Conservation (phyloP, 257 asterid species). For the Nicotiana benthamiana region DNA sequence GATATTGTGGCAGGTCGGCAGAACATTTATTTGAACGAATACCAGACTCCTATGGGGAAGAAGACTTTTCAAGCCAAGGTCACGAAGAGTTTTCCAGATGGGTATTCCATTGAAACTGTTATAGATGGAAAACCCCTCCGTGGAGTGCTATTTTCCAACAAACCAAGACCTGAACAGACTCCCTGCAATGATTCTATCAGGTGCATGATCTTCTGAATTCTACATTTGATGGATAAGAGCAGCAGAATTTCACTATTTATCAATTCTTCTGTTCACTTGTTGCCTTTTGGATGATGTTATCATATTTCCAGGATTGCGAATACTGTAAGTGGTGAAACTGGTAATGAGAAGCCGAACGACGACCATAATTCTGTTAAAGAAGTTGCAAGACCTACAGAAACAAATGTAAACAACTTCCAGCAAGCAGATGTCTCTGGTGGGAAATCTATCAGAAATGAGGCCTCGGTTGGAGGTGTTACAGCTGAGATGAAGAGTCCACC, state of each 20-base stretch:
- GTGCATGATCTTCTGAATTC: constrained; percentile 26
- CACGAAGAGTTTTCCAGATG: constrained; percentile 51
- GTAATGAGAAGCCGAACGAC: constrained; percentile 23
- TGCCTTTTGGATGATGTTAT: constrained; percentile 10
- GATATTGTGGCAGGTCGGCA: constrained; percentile 43
- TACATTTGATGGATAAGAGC: neutral
- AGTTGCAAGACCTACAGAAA: constrained; percentile 31
- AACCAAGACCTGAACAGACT: constrained; percentile 34
- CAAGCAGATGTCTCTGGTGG: constrained; percentile 31
- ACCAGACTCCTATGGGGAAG: constrained; percentile 50
- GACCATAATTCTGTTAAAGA: constrained; percentile 30
- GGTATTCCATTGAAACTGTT: constrained; percentile 72
- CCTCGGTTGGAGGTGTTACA: constrained; percentile 36
- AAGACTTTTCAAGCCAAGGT: constrained; percentile 80
- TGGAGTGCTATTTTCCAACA: constrained; percentile 69
- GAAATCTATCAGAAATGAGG: constrained; percentile 26
- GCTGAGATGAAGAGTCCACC: constrained; percentile 33
- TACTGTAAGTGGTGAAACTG: constrained; percentile 35
- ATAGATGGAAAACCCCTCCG: constrained; percentile 83
- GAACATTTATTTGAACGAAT: constrained; percentile 40
- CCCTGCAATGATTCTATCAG: constrained; percentile 34
- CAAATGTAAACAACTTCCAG: constrained; percentile 22
- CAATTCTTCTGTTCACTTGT: neutral
- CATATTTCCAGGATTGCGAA: constrained; percentile 27
- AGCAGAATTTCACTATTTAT: neutral